phyloP scores from a whole-genome alignment of 176 grass and related monocot species.

The Olyra latifolia region DNA sequence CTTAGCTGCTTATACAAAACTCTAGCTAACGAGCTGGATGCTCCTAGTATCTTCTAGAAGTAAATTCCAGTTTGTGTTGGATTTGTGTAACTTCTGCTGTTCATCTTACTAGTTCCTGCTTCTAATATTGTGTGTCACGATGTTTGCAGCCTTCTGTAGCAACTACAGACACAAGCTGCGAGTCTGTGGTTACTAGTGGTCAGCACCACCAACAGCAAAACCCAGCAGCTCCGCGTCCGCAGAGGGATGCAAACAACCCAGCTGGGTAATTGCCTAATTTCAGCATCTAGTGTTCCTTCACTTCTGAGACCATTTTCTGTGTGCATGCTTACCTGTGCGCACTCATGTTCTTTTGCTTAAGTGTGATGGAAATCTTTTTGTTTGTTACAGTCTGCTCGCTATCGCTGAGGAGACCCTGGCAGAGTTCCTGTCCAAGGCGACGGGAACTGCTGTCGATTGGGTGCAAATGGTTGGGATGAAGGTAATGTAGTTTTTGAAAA shows the following conservation, averaged over 20 bases:
- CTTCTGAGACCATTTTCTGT: neutral
- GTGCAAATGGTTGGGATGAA: conserved; percentile 99
- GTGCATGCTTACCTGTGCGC: neutral
- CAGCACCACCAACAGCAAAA: conserved; percentile 89
- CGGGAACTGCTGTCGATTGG: conserved; percentile 96
- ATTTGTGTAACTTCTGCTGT: conserved; percentile 10
- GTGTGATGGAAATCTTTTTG: neutral
- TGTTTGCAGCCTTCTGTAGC: conserved; percentile 66
- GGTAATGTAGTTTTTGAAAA: conserved; percentile 42
- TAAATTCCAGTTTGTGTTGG: neutral
- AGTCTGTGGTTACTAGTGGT: conserved; percentile 98
- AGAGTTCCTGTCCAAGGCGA: conserved; percentile 98
- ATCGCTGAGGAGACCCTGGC: conserved; percentile 99
- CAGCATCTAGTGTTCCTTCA: neutral
- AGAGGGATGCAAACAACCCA: conserved; percentile 88
- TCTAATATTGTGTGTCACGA: conserved; percentile 29
- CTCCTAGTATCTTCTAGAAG: neutral
- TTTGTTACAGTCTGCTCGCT: conserved; percentile 74
- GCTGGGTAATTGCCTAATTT: conserved; percentile 82
- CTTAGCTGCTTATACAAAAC: neutral
- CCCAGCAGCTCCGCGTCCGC: conserved; percentile 60
- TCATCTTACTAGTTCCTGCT: neutral
- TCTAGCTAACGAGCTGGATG: neutral
- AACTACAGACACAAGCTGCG: conserved; percentile 90
- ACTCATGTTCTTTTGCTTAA: neutral